Conservation (phyloP, 176 grass and related monocot species). For the Carex littledalei region DNA sequence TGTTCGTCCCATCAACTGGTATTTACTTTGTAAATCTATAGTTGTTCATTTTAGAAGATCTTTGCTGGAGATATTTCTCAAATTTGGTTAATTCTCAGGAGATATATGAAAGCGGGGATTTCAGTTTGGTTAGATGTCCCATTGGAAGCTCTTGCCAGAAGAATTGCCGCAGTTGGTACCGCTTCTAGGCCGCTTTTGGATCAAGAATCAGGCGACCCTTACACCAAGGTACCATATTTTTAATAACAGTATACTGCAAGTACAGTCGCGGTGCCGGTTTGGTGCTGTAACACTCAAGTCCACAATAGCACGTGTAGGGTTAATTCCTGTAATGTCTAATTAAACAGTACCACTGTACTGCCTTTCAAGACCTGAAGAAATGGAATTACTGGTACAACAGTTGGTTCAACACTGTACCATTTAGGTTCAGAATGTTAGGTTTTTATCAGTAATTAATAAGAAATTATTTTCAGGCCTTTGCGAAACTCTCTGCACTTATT, state of each 20-base stretch:
- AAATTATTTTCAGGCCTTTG: slow-evolving; percentile 57
- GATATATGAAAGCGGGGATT: slow-evolving; percentile 83
- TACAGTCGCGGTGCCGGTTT: too few species aligned
- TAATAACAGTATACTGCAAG: neutral
- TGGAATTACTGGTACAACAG: neutral
- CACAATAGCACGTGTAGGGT: neutral
- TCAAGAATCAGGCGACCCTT: slow-evolving; percentile 87
- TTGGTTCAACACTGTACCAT: neutral
- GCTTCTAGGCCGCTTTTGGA: slow-evolving; percentile 94
- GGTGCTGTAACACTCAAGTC: neutral
- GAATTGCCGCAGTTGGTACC: slow-evolving; percentile 90
- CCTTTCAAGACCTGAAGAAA: neutral
- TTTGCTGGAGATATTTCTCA: neutral
- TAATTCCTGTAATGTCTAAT: neutral
- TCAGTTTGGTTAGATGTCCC: slow-evolving; percentile 98
- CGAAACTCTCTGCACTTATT: slow-evolving; percentile 67
- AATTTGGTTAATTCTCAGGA: slow-evolving; percentile 46
- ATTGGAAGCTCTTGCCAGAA: slow-evolving; percentile 79
- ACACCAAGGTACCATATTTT: slow-evolving; percentile 56
- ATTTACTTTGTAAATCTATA: slow-evolving; percentile 19
- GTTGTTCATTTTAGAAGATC: neutral
- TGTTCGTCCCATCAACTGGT: slow-evolving; percentile 95
- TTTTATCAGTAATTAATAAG: neutral
- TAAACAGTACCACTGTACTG: neutral
- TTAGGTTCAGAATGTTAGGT: neutral